Percentiles rank a stretch among this genome's conserved stretches.
Evolutionary conservation across 164 flowering plant species (phyloP).

Genomic region (Saururus chinensis): DNA sequence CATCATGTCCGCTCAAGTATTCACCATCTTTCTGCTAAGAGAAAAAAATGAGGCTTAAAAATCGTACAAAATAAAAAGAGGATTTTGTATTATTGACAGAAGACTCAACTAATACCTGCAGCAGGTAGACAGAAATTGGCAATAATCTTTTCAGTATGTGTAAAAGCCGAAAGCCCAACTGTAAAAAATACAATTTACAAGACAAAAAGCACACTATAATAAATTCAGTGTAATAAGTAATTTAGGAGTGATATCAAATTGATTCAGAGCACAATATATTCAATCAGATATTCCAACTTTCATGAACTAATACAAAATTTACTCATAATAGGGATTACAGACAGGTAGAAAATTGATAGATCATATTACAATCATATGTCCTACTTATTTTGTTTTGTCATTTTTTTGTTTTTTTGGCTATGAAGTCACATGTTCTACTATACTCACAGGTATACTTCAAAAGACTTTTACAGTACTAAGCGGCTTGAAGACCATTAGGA

Average conservation of each 20-base stretch:
- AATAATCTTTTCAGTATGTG: slow-evolving; percentile 88
- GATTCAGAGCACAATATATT: neutral
- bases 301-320: too few relatives aligned
- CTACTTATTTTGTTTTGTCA: too few relatives aligned
- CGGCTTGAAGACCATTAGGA: too few relatives aligned
- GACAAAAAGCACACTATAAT: too few relatives aligned
- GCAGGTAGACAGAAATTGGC: slow-evolving; percentile 84
- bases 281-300: neutral
- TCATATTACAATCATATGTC: neutral
- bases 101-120: slow-evolving; percentile 45
- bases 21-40: slow-evolving; percentile 86
- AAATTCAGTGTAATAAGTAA: neutral
- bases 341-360: neutral
- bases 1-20: slow-evolving; percentile 83
- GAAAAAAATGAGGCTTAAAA: slow-evolving; percentile 1
- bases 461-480: too few relatives aligned
- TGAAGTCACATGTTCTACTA: too few relatives aligned
- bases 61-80: neutral
- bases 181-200: slow-evolving; percentile 6
- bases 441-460: too few relatives aligned
- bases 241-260: neutral
- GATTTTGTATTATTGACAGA: neutral
- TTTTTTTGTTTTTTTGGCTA: too few relatives aligned
- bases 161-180: slow-evolving; percentile 81
- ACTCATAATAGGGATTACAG: neutral